Conservation (phyloP, 148 eudicot genomes). For the Selenicereus undatus region DNA sequence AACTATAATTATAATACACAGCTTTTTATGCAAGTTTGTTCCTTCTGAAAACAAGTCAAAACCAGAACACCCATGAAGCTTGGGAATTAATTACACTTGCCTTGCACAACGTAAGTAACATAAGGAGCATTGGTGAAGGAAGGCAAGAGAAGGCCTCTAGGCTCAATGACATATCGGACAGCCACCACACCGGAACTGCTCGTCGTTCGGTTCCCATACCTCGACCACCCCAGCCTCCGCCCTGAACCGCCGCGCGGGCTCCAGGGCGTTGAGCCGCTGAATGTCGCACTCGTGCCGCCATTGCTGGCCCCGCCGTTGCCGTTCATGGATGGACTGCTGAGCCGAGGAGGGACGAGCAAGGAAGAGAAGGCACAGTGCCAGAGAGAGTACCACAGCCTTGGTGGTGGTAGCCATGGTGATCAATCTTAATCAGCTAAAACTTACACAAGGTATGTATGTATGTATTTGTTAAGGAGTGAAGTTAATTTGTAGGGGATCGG, state of each 20-base stretch:
- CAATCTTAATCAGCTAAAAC: background rate
- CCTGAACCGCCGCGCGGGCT: constrained; percentile 33
- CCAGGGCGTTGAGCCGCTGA: constrained; percentile 37
- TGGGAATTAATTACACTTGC: constrained; percentile 13
- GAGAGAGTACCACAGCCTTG: constrained; percentile 11
- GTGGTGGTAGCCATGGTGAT: constrained; percentile 17
- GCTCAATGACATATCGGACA: constrained; percentile 38
- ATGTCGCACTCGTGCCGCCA: constrained; percentile 40
- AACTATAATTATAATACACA: too few species aligned
- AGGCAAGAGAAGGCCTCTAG: constrained; percentile 58
- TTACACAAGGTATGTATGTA: background rate
- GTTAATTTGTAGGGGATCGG: background rate
- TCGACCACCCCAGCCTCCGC: constrained; percentile 51
- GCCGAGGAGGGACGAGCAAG: constrained; percentile 20
- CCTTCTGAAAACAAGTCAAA: too few species aligned
- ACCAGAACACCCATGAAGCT: too few species aligned
- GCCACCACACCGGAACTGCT: constrained; percentile 51
- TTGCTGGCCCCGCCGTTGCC: constrained; percentile 21
- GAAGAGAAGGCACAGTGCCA: constrained; percentile 25
- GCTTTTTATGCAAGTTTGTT: too few species aligned
- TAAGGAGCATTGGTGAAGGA: constrained; percentile 46
- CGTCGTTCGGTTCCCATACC: constrained; percentile 38
- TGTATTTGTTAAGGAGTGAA: background rate
- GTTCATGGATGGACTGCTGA: background rate
- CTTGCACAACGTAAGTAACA: constrained; percentile 49